Evolutionary conservation across 2,329 filamentous ascomycete genomes (phyloP).

Genomic region (Monosporascus ibericus): DNA sequence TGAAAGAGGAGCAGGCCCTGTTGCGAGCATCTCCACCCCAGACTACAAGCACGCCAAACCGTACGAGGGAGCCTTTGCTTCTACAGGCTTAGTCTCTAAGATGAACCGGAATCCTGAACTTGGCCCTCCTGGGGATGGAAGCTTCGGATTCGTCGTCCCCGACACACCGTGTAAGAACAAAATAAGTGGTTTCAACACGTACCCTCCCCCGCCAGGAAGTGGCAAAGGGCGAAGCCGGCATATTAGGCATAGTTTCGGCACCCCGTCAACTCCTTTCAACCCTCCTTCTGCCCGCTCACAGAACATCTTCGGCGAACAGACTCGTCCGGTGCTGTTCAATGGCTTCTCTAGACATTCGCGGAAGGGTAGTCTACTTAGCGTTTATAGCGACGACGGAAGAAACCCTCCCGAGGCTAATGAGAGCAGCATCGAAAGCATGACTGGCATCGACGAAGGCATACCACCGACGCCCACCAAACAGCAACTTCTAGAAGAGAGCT

Average conservation of each 20-base stretch:
- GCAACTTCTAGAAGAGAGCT: constrained; percentile 33
- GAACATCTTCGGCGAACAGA: constrained; percentile 48
- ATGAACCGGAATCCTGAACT: constrained; percentile 80
- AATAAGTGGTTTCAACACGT: constrained; percentile 60
- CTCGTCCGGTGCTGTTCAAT: constrained; percentile 61
- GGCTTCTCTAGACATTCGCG: constrained; percentile 44
- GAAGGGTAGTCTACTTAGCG: constrained; percentile 68
- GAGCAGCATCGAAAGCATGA: constrained; percentile 14
- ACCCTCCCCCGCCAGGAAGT: constrained; percentile 52
- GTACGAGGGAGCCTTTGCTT: constrained; percentile 80
- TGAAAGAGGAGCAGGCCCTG: constrained; percentile 10
- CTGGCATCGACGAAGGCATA: constrained; percentile 57
- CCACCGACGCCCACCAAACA: constrained; percentile 94
- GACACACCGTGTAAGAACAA: constrained; percentile 96
- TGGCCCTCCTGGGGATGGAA: constrained; percentile 45
- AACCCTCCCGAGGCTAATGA: constrained; percentile 42
- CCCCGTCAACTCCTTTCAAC: constrained; percentile 77
- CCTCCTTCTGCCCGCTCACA: constrained; percentile 42
- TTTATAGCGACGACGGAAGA: constrained; percentile 68
- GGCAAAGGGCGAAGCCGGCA: constrained; percentile 56
- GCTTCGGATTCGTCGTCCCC: constrained; percentile 58
- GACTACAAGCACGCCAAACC: constrained; percentile 73
- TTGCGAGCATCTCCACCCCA: constrained; percentile 60
- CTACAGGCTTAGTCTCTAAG: constrained; percentile 91
- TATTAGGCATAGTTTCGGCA: constrained; percentile 67